Evolutionary conservation across 1,284 basidiomycete genomes (phyloP).

Genomic region (Apiotrichum akiyoshidainum): DNA sequence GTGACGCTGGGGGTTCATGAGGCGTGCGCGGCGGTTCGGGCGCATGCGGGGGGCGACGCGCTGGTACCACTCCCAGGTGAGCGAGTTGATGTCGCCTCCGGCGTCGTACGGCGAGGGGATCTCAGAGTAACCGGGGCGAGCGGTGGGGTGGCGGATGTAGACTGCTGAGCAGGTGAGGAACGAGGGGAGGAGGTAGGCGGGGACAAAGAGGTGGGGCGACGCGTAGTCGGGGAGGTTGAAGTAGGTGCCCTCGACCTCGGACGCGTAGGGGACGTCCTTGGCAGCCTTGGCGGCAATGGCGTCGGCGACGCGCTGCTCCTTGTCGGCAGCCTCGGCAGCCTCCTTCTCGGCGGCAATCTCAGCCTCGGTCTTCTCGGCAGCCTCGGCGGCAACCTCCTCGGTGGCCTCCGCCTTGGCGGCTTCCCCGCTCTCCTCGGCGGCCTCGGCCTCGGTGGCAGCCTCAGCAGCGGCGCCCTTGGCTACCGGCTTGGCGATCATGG

Average conservation of each 20-base stretch:
- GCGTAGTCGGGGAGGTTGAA: conserved; percentile 86
- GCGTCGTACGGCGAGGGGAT: conserved; percentile 91
- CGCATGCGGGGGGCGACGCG: conserved; percentile 62
- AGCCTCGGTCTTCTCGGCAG: conserved; percentile 10
- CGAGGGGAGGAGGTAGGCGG: conserved; percentile 87
- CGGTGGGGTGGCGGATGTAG: conserved; percentile 93
- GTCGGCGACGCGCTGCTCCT: neutral
- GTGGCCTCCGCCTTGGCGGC: conserved; percentile 13
- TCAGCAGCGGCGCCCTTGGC: conserved; percentile 24
- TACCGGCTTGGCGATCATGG: conserved; percentile 57
- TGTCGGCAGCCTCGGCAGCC: conserved; percentile 3
- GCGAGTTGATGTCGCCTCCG: conserved; percentile 78
- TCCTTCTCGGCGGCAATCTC: neutral
- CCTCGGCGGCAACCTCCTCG: conserved; percentile 12
- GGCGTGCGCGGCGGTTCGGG: conserved; percentile 61
- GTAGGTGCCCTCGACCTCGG: conserved; percentile 18
- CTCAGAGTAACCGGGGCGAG: conserved; percentile 85
- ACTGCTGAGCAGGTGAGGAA: conserved; percentile 89
- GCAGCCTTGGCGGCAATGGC: neutral
- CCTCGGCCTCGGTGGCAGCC: conserved; percentile 19
- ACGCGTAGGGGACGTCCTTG: neutral
- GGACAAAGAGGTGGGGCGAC: conserved; percentile 89
- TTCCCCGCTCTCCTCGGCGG: conserved; percentile 8
- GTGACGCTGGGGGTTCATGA: conserved; percentile 61
- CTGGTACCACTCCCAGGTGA: conserved; percentile 87